Evolutionary conservation across 2,329 filamentous ascomycete species (phyloP).

Genomic region (Dactylellina parvicollis): DNA sequence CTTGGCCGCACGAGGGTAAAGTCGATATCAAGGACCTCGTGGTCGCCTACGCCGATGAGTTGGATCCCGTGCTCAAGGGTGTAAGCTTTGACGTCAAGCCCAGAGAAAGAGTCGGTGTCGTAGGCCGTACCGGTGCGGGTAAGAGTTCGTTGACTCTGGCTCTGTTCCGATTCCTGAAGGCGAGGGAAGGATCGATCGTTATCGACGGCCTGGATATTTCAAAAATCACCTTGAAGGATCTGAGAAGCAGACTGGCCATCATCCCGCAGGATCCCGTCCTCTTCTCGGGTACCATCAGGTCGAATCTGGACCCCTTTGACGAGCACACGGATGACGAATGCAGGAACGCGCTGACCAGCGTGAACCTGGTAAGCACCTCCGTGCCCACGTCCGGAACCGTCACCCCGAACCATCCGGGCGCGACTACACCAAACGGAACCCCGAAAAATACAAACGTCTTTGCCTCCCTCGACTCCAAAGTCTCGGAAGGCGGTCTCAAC

Average conservation of each 20-base stretch:
- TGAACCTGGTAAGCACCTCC: conserved; percentile 71
- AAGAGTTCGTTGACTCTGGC: conserved; percentile 80
- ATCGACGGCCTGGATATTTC: conserved; percentile 81
- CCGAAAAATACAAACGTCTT: conserved; percentile 73
- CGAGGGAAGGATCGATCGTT: conserved; percentile 71
- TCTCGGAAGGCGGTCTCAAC: conserved; percentile 78
- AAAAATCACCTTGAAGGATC: conserved; percentile 73
- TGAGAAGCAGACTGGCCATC: conserved; percentile 79
- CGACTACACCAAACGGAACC: conserved; percentile 58
- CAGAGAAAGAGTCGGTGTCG: conserved; percentile 77
- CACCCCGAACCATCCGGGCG: conserved; percentile 55
- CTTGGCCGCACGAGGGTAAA: conserved; percentile 78
- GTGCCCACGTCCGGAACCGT: conserved; percentile 60
- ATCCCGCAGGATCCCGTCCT: conserved; percentile 85
- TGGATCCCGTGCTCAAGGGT: conserved; percentile 76
- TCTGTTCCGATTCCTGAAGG: conserved; percentile 80
- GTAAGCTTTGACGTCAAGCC: conserved; percentile 73
- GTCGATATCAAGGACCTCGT: conserved; percentile 79
- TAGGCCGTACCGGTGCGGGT: conserved; percentile 80
- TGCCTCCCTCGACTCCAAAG: conserved; percentile 69
- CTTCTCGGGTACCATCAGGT: conserved; percentile 80
- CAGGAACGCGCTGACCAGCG: conserved; percentile 74
- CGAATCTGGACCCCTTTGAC: conserved; percentile 80
- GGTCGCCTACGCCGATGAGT: conserved; percentile 75
- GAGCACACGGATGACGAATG: conserved; percentile 75